phyloP scores from a whole-genome alignment of 352 stramenopile genomes.

The Phytopythium mirpurense region DNA sequence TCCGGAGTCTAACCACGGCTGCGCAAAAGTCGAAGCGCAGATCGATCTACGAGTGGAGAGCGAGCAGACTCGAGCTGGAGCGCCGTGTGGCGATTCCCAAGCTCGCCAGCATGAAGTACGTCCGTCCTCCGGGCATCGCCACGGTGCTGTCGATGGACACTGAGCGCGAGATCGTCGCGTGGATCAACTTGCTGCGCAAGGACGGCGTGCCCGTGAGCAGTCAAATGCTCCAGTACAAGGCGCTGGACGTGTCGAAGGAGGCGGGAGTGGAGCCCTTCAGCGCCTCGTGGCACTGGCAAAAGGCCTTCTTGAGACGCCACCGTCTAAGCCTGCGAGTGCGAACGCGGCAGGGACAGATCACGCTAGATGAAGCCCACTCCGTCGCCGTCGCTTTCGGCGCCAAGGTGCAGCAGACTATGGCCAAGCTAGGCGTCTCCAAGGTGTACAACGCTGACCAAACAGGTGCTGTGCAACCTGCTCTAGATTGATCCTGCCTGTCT shows the following conservation, averaged over 20 bases:
- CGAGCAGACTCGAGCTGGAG: not conserved
- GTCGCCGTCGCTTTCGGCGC: not conserved
- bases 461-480: too few relatives aligned
- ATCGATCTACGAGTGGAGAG: not conserved
- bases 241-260: not conserved
- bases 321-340: slow-evolving; percentile 6
- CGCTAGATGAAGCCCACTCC: slow-evolving; percentile 2
- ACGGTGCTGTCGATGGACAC: not conserved
- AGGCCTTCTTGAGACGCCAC: slow-evolving; percentile 7
- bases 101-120: not conserved
- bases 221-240: not conserved
- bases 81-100: not conserved
- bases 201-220: not conserved
- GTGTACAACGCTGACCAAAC: slow-evolving; percentile 13
- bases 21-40: not conserved
- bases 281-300: slow-evolving; percentile 4
- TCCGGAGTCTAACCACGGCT: not conserved
- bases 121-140: not conserved
- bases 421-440: slow-evolving; percentile 6
- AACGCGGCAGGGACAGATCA: slow-evolving; percentile 7
- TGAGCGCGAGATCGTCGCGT: not conserved
- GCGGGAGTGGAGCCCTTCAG: not conserved
- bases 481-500: too few relatives aligned
- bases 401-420: slow-evolving; percentile 6
- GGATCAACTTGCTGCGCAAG: not conserved